phyloP scores from a whole-genome alignment of 805 yeast species.

The Metschnikowia lunata region DNA sequence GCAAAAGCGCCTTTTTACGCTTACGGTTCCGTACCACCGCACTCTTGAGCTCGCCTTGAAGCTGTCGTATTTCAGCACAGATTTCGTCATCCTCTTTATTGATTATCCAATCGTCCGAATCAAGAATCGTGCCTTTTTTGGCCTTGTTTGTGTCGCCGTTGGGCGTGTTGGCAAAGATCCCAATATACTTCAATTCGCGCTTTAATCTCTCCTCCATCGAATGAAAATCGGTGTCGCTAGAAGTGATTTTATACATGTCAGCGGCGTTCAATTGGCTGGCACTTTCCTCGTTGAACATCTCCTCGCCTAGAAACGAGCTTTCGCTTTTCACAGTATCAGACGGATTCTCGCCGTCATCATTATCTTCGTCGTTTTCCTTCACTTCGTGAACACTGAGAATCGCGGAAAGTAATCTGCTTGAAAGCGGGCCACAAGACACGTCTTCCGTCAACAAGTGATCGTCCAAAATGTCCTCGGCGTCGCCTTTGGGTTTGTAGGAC shows the following conservation, averaged over 20 bases:
- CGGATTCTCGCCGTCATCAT: constrained; percentile 16
- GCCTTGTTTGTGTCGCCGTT: constrained; percentile 22
- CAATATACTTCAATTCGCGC: constrained; percentile 84
- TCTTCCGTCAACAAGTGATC: constrained; percentile 64
- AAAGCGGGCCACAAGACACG: constrained; percentile 86
- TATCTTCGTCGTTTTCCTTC: constrained; percentile 19
- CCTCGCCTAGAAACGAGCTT: constrained; percentile 11
- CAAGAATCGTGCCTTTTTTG: constrained; percentile 30
- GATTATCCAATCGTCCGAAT: constrained; percentile 67
- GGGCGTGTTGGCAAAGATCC: constrained; percentile 68
- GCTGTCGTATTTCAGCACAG: constrained; percentile 69
- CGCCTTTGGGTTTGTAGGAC: constrained; percentile 53
- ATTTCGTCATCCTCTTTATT: constrained; percentile 92
- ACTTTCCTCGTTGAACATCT: constrained; percentile 27
- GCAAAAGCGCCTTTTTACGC: constrained; percentile 61
- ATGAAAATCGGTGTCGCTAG: constrained; percentile 61
- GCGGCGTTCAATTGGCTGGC: constrained; percentile 33
- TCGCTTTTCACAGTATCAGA: constrained; percentile 12
- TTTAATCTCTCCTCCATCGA: constrained; percentile 84
- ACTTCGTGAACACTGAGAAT: constrained; percentile 46
- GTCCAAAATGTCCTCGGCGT: constrained; percentile 55
- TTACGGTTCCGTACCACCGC: constrained; percentile 61
- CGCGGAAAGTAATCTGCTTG: constrained; percentile 80
- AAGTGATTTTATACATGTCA: constrained; percentile 37
- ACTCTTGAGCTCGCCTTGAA: constrained; percentile 64